These are phyloP conservation scores for Entomortierella parvispora DNA, from an alignment of 192 early-diverging fungal genomes.

Conservation along the genomic window DNA sequence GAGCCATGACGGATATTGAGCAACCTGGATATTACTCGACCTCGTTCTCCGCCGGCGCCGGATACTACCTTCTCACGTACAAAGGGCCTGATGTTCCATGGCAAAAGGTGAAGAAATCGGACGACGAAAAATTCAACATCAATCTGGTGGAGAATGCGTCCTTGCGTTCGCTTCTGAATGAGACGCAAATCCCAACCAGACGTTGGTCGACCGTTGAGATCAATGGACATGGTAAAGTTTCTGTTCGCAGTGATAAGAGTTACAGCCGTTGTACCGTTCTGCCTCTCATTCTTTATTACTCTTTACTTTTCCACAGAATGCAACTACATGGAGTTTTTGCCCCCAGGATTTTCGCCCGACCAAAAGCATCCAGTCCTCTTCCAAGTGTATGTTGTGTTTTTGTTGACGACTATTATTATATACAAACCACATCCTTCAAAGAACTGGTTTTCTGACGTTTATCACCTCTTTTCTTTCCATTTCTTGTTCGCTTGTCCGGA, in stretches of 20 bases:
- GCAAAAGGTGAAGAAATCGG: conserved; percentile 70
- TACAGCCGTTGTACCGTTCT: background rate
- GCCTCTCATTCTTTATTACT: background rate
- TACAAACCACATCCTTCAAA: background rate
- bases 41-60: conserved; percentile 75
- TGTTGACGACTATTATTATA: background rate
- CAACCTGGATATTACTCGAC: conserved; percentile 73
- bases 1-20: conserved; percentile 53
- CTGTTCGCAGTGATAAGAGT: background rate
- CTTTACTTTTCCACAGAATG: conserved; percentile 52
- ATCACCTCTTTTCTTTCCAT: too few relatives aligned
- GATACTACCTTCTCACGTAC: conserved; percentile 83
- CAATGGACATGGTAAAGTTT: conserved; percentile 30
- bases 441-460: too few relatives aligned
- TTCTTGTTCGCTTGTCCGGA: background rate
- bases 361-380: conserved; percentile 90
- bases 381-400: conserved; percentile 56
- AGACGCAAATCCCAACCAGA: conserved; percentile 69
- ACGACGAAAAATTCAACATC: conserved; percentile 60
- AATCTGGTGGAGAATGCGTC: conserved; percentile 67
- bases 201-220: conserved; percentile 55
- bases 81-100: conserved; percentile 87
- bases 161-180: conserved; percentile 56
- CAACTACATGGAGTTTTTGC: conserved; percentile 84
- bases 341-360: conserved; percentile 79